Conservation (phyloP, 2,329 filamentous ascomycete genomes). For the Teratosphaeria destructans region DNA sequence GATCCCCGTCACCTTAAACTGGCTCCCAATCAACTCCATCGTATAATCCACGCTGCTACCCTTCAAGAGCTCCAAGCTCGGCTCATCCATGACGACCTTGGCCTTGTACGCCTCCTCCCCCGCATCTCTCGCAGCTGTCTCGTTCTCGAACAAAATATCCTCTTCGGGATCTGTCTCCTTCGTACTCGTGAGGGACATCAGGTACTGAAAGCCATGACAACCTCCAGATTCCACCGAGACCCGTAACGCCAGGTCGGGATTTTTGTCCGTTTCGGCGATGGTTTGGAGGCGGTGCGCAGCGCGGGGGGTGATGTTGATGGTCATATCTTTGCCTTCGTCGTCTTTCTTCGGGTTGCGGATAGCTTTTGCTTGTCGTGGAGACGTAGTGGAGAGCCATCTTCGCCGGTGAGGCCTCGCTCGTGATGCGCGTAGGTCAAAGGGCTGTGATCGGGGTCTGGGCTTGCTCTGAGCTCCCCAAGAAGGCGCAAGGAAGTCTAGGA, state of each 20-base stretch:
- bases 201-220: constrained; percentile 95
- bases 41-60: constrained; percentile 96
- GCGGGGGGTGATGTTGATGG: constrained; percentile 70
- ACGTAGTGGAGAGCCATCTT: constrained; percentile 10
- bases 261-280: constrained; percentile 44
- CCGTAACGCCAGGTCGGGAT: constrained; percentile 75
- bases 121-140: constrained; percentile 23
- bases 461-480: constrained; percentile 11
- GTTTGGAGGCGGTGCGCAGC: constrained; percentile 65
- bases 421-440: neutral
- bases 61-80: constrained; percentile 77
- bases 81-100: constrained; percentile 81
- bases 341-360: constrained; percentile 64
- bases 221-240: constrained; percentile 88
- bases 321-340: constrained; percentile 76
- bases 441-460: neutral
- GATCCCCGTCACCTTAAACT: constrained; percentile 96
- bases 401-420: neutral
- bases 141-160: constrained; percentile 75
- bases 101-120: constrained; percentile 36
- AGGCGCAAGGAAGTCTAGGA: constrained; percentile 27
- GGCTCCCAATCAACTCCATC: constrained; percentile 84
- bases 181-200: constrained; percentile 69
- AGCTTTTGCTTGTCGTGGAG: constrained; percentile 19
- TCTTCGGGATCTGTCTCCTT: constrained; percentile 57